Percentiles rank a stretch among this genome's conserved stretches.
Evolutionary conservation across 1,284 basidiomycete genomes (phyloP).

Genomic region (Hemileia vastatrix): DNA sequence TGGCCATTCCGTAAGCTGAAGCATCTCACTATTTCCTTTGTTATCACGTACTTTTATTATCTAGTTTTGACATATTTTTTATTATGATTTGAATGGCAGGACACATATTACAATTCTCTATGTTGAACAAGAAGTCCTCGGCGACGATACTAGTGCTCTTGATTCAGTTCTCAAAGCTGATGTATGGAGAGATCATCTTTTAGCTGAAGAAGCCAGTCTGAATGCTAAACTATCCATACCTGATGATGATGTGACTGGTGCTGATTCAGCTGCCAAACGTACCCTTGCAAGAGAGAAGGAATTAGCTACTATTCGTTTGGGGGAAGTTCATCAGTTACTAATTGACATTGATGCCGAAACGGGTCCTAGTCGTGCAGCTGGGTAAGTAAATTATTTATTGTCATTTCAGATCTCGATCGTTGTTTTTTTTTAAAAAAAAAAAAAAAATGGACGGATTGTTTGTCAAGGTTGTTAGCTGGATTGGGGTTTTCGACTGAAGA

Average conservation of each 20-base stretch:
- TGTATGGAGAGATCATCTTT: constrained; percentile 83
- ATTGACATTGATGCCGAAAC: constrained; percentile 98
- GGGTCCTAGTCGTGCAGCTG: constrained; percentile 83
- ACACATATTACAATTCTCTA: constrained; percentile 91
- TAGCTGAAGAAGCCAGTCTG: constrained; percentile 67
- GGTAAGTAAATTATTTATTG: constrained; percentile 63
- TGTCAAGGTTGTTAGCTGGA: constrained; percentile 49
- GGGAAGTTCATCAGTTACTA: constrained; percentile 80
- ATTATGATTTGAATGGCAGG: constrained; percentile 5
- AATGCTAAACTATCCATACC: constrained; percentile 63
- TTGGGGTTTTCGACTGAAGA: constrained; percentile 2
- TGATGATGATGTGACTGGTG: constrained; percentile 28
- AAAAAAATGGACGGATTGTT: too few species aligned
- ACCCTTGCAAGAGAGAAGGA: constrained; percentile 66
- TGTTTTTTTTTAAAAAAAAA: too few species aligned
- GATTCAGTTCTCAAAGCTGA: constrained; percentile 93
- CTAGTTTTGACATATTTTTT: neutral
- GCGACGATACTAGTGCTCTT: constrained; percentile 84
- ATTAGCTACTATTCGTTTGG: constrained; percentile 71
- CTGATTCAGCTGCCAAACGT: constrained; percentile 49
- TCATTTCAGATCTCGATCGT: neutral
- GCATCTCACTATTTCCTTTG: neutral
- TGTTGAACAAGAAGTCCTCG: constrained; percentile 92
- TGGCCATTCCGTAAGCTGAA: constrained; percentile 60
- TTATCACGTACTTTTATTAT: neutral